Evolutionary conservation across 305 asterid species (phyloP).

Genomic region (Fraxinus paxiana): DNA sequence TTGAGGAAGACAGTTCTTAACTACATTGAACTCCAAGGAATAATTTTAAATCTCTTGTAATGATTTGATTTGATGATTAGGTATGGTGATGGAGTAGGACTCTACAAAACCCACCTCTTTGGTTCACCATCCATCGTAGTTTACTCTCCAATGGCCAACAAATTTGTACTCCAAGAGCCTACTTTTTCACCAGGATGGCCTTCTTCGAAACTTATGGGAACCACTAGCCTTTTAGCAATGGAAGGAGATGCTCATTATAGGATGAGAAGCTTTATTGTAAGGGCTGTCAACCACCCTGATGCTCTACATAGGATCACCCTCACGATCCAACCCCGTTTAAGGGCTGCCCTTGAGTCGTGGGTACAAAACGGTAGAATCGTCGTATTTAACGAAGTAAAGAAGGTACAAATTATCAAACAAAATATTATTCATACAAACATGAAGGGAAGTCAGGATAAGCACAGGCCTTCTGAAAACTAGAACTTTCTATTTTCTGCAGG

Average conservation of each 20-base stretch:
- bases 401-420: slow-evolving; percentile 25
- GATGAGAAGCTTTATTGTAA: slow-evolving; percentile 36
- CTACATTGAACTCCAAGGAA: not conserved
- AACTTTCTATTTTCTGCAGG: slow-evolving; percentile 14
- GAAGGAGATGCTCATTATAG: slow-evolving; percentile 44
- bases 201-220: slow-evolving; percentile 34
- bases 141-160: slow-evolving; percentile 37
- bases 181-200: slow-evolving; percentile 35
- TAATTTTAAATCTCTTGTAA: not conserved
- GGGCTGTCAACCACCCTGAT: slow-evolving; percentile 46
- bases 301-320: slow-evolving; percentile 42
- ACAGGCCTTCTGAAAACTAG: not conserved
- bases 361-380: slow-evolving; percentile 32
- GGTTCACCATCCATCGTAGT: slow-evolving; percentile 47
- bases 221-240: slow-evolving; percentile 30
- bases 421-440: not conserved
- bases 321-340: slow-evolving; percentile 46
- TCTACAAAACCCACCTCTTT: slow-evolving; percentile 48
- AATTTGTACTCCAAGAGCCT: slow-evolving; percentile 38
- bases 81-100: slow-evolving; percentile 48
- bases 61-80: slow-evolving; percentile 17
- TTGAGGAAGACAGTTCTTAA: not conserved
- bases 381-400: slow-evolving; percentile 34
- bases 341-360: slow-evolving; percentile 42
- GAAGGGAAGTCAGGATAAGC: not conserved